Conservation (phyloP, 1,284 basidiomycete species). For the Cutaneotrichosporon dermatis region DNA sequence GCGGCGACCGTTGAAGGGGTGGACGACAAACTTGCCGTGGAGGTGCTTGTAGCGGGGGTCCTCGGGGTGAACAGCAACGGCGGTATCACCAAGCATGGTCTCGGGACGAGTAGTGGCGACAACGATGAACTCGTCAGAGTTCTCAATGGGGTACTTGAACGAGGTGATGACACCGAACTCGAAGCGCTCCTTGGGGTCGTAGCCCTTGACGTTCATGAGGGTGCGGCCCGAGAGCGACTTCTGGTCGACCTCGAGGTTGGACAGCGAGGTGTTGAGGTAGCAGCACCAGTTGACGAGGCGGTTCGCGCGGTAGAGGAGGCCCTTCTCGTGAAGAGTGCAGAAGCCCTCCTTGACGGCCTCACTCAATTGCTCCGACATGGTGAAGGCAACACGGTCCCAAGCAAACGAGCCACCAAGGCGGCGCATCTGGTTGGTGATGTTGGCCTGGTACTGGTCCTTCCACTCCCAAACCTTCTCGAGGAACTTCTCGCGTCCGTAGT, state of each 20-base stretch:
- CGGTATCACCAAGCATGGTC: constrained; percentile 98
- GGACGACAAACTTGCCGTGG: constrained; percentile 85
- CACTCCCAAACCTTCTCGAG: constrained; percentile 89
- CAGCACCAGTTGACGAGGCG: constrained; percentile 99
- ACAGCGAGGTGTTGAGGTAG: constrained; percentile 89
- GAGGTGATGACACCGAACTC: constrained; percentile 96
- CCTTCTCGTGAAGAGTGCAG: constrained; percentile 86
- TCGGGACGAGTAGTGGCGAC: constrained; percentile 98
- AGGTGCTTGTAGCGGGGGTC: constrained; percentile 94
- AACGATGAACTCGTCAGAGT: constrained; percentile 78
- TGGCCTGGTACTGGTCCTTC: constrained; percentile 95
- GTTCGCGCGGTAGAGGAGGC: constrained; percentile 92
- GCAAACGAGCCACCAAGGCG: constrained; percentile 91
- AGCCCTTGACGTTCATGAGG: constrained; percentile 85
- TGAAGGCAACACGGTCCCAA: constrained; percentile 91
- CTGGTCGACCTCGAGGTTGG: constrained; percentile 96
- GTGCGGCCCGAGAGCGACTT: constrained; percentile 87
- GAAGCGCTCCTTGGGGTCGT: constrained; percentile 88
- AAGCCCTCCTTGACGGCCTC: constrained; percentile 91
- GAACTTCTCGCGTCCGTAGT: constrained; percentile 90
- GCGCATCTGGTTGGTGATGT: constrained; percentile 85
- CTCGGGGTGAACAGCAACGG: constrained; percentile 92
- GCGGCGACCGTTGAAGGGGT: constrained; percentile 84
- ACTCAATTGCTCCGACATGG: constrained; percentile 80
- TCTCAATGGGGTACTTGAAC: constrained; percentile 87